Percentiles rank a stretch among this genome's conserved stretches.
These are phyloP conservation scores for Sphagnum magellanicum DNA, from an alignment of 228 moss, liverwort and hornwort species.

Conservation along the genomic window DNA sequence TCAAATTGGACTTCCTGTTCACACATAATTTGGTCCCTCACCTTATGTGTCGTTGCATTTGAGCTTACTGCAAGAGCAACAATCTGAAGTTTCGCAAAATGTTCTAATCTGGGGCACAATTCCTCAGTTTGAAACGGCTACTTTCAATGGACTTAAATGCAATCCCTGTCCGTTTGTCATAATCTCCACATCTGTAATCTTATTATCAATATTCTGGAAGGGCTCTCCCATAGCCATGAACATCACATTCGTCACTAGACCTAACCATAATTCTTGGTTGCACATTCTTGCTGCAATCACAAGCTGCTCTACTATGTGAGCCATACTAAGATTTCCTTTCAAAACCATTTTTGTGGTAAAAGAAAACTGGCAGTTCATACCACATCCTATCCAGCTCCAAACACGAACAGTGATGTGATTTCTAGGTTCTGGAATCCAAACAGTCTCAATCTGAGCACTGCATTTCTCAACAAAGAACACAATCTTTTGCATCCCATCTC, in stretches of 20 bases:
- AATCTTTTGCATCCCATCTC: slow-evolving; percentile 73
- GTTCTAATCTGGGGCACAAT: slow-evolving; percentile 72
- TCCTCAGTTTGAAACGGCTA: slow-evolving; percentile 77
- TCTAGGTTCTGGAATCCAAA: slow-evolving; percentile 47
- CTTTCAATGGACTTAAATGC: slow-evolving; percentile 60
- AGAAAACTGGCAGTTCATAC: slow-evolving; percentile 94
- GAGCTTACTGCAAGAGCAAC: slow-evolving; percentile 73
- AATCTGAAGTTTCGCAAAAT: slow-evolving; percentile 54
- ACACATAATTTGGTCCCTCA: slow-evolving; percentile 45
- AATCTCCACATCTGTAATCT: slow-evolving; percentile 68
- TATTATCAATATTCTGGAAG: slow-evolving; percentile 61
- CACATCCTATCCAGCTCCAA: slow-evolving; percentile 91
- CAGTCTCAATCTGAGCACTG: slow-evolving; percentile 61
- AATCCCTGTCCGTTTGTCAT: slow-evolving; percentile 65
- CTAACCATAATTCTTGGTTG: slow-evolving; percentile 24
- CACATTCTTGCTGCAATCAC: slow-evolving; percentile 71
- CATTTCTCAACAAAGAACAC: slow-evolving; percentile 41
- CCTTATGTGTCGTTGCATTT: slow-evolving; percentile 77
- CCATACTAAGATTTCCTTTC: slow-evolving; percentile 59
- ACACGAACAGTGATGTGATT: slow-evolving; percentile 75
- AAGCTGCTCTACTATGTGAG: slow-evolving; percentile 83
- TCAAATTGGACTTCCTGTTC: slow-evolving; percentile 59
- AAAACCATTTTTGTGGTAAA: slow-evolving; percentile 86
- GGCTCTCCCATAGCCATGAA: slow-evolving; percentile 99
- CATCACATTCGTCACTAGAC: slow-evolving; percentile 62